A percentile compares a stretch with the other conserved stretches of the same genome.
phyloP scores from a whole-genome alignment of 2,329 filamentous ascomycete genomes.

The Arthrobotrys sinensis region DNA sequence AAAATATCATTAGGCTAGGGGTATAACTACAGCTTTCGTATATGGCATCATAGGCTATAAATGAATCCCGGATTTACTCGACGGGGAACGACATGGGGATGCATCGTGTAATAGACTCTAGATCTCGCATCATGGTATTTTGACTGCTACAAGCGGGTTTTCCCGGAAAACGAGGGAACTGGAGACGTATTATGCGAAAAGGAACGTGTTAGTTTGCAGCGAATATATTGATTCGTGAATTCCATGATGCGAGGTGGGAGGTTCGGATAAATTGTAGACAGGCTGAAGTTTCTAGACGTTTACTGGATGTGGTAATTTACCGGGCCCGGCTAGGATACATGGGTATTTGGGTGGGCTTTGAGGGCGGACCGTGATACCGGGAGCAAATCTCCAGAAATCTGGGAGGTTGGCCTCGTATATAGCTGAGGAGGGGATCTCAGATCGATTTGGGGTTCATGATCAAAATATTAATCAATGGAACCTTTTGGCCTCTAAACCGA shows the following conservation, averaged over 20 bases:
- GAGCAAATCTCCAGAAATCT: constrained; percentile 18
- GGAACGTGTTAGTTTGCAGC: constrained; percentile 34
- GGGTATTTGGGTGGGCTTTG: constrained; percentile 30
- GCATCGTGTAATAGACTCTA: constrained; percentile 39
- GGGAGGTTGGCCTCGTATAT: constrained; percentile 46
- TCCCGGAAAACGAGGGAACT: neutral
- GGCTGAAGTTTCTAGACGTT: constrained; percentile 60
- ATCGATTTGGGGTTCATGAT: neutral
- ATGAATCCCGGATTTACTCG: constrained; percentile 28
- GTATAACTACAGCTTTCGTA: constrained; percentile 21
- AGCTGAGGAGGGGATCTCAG: neutral
- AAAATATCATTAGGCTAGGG: neutral
- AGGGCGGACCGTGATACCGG: constrained; percentile 58
- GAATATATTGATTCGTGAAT: constrained; percentile 41
- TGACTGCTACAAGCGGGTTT: neutral
- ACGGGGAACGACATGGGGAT: neutral
- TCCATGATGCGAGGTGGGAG: constrained; percentile 27
- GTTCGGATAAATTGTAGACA: constrained; percentile 57
- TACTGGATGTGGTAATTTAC: constrained; percentile 61
- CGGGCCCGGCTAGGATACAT: constrained; percentile 2
- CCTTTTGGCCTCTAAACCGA: neutral
- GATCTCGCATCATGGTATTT: constrained; percentile 41
- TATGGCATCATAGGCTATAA: constrained; percentile 51
- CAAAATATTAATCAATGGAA: no score
- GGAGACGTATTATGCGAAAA: neutral